Evolutionary conservation across 164 flowering plant genomes (phyloP), one percentile per base, ranked within the genome.

Genomic region (Sedum album): DNA sequence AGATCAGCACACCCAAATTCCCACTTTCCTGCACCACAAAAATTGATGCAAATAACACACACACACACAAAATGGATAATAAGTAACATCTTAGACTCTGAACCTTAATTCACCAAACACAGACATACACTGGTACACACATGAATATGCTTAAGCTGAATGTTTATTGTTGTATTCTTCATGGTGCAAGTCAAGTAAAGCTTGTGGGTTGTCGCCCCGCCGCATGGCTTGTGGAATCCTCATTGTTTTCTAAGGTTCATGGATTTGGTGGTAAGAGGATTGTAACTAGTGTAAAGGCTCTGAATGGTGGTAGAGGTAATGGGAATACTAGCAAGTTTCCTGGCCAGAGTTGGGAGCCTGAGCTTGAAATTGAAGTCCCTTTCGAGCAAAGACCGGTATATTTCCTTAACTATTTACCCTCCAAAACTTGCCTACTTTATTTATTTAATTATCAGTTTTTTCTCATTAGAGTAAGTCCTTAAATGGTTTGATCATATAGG

Each of bases 351-450:
- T 93, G 98, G 97, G 91, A 90, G 23, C 92, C 96, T 8, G 92
- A 96, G 35, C 68, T 84, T 82, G 98, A 93, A 81, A 77, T 89
- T 20, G 94, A 88, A 81, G 97, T 93, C 51, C 98, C 98, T 10
- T 90, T 82, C 44, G 97, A 93, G 68, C 98, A 93, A 78, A 78
- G 97, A 51, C 98, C 98, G 76, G 98, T 90, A 82, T 33, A 85
- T 23, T 2, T 44, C 31, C 23, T 17, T 21, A 6, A 31, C 5
- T 68, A 26, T 35, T 4, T 7, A 9, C 39, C 49, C n/a, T n/a
- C n/a, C n/a, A n/a, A n/a, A n/a, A n/a, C n/a, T n/a, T n/a, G n/a
- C n/a, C n/a, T n/a, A n/a, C n/a, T n/a, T 53, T 18, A 4, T 10
- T 14, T 5, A 15, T 4, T 20, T 36, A 4, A 11, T 5, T 14